Percentiles rank a stretch among this genome's conserved stretches.
These are phyloP conservation scores for Citrus reticulata DNA, from an alignment of 345 rosid genomes.

Conservation along the genomic window DNA sequence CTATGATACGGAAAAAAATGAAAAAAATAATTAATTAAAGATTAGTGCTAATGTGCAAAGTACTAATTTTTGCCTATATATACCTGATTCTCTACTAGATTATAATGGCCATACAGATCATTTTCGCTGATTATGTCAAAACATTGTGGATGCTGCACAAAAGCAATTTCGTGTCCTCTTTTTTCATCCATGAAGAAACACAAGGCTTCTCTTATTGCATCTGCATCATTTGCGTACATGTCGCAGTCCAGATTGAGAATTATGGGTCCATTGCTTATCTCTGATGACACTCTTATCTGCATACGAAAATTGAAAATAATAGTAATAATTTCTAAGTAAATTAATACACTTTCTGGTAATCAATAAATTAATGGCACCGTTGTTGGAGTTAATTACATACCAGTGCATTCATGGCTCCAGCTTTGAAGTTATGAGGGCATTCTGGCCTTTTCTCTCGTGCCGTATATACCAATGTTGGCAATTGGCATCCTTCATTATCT, in stretches of 20 bases:
- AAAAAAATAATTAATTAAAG: too few species aligned
- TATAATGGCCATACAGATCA: too few species aligned
- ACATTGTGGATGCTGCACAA: too few species aligned
- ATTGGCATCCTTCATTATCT: constrained; percentile 30
- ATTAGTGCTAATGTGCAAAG: too few species aligned
- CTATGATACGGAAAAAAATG: too few species aligned
- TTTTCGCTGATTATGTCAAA: too few species aligned
- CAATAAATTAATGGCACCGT: too few species aligned
- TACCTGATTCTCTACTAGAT: too few species aligned
- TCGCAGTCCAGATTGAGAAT: constrained; percentile 48
- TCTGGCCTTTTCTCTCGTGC: constrained; percentile 47
- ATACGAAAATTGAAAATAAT: not conserved
- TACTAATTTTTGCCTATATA: too few species aligned
- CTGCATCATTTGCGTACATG: constrained; percentile 35
- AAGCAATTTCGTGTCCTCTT: constrained; percentile 26
- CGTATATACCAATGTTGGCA: constrained; percentile 43
- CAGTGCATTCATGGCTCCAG: constrained; percentile 56
- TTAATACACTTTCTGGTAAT: too few species aligned
- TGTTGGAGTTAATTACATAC: constrained; percentile 7
- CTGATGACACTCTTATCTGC: constrained; percentile 50
- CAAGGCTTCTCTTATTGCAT: constrained; percentile 35
- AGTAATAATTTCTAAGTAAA: too few species aligned
- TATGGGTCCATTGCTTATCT: constrained; percentile 38
- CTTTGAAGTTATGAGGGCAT: constrained; percentile 42
- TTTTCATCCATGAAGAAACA: constrained; percentile 52